A percentile compares a stretch with the other conserved stretches of the same genome.
phyloP scores from a whole-genome alignment of 2,329 filamentous ascomycete genomes.

The Cladobotryum protrusum region DNA sequence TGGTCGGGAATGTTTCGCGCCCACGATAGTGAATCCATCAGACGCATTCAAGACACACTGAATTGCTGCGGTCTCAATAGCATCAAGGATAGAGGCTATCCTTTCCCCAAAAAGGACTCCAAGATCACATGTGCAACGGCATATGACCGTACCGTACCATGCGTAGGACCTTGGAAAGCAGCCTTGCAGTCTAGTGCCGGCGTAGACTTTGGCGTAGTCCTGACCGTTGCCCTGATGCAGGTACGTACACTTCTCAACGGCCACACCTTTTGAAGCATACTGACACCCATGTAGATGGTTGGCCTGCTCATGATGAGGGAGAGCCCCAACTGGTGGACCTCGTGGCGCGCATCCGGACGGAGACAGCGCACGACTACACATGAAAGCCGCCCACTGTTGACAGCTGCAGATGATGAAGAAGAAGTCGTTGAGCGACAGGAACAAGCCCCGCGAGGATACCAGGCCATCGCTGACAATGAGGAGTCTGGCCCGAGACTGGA shows the following conservation, averaged over 20 bases:
- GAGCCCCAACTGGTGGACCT: slow-evolving; percentile 25
- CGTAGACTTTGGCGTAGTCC: slow-evolving; percentile 47
- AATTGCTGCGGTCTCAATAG: slow-evolving; percentile 60
- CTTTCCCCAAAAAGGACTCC: slow-evolving; percentile 40
- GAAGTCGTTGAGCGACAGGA: slow-evolving; percentile 14
- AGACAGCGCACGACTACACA: slow-evolving; percentile 8
- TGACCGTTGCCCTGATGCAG: slow-evolving; percentile 50
- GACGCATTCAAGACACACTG: slow-evolving; percentile 58
- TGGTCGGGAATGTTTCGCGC: slow-evolving; percentile 50
- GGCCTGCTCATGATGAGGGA: slow-evolving; percentile 26
- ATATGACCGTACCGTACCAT: slow-evolving; percentile 42
- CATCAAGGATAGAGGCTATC: slow-evolving; percentile 55
- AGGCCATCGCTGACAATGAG: slow-evolving; percentile 13
- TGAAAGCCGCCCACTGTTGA: slow-evolving; percentile 22
- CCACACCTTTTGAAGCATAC: background rate
- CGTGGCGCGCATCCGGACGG: slow-evolving; percentile 17
- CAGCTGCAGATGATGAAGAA: slow-evolving; percentile 24
- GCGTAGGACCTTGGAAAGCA: slow-evolving; percentile 49
- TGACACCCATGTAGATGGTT: slow-evolving; percentile 20
- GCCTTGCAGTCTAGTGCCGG: slow-evolving; percentile 48
- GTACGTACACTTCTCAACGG: slow-evolving; percentile 28
- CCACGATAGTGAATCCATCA: slow-evolving; percentile 46
- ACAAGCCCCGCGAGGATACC: slow-evolving; percentile 14
- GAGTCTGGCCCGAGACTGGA: slow-evolving; percentile 18
- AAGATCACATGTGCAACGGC: slow-evolving; percentile 36